Percentiles rank a stretch among this genome's conserved stretches.
Evolutionary conservation across 2,329 filamentous ascomycete genomes (phyloP).

Genomic region (Pseudocercospora pini-densiflorae): DNA sequence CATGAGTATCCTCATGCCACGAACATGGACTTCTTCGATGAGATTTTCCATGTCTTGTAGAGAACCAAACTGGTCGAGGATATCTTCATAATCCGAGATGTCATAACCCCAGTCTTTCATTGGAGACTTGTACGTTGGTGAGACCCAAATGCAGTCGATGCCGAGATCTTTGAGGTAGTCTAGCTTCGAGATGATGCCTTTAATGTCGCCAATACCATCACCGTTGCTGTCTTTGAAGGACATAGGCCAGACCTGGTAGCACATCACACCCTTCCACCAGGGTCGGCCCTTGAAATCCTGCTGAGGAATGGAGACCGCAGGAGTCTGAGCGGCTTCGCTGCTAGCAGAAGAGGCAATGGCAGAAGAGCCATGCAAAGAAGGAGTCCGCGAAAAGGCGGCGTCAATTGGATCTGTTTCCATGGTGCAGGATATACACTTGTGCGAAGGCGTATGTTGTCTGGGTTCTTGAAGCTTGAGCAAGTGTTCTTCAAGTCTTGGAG

Average conservation of each 20-base stretch:
- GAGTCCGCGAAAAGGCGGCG: background rate
- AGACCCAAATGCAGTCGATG: constrained; percentile 69
- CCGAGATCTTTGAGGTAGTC: constrained; percentile 64
- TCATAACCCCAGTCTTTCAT: constrained; percentile 73
- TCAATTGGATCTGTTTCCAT: background rate
- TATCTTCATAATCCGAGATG: constrained; percentile 68
- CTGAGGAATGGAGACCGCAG: background rate
- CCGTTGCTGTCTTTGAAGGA: constrained; percentile 58
- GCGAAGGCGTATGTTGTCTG: background rate
- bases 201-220: constrained; percentile 64
- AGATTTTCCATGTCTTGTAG: constrained; percentile 68
- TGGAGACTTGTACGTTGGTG: constrained; percentile 64
- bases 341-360: background rate
- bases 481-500: background rate
- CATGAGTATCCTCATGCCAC: constrained; percentile 72
- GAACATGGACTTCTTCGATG: constrained; percentile 62
- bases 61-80: constrained; percentile 69
- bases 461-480: background rate
- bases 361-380: background rate
- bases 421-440: background rate
- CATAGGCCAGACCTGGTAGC: constrained; percentile 53
- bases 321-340: background rate
- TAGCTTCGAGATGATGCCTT: constrained; percentile 66
- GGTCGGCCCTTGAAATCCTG: constrained; percentile 25
- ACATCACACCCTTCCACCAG: constrained; percentile 54